A percentile compares a stretch with the other conserved stretches of the same genome.
Conservation (phyloP, 2,329 filamentous ascomycete genomes). For the Hypomyces rosellus region DNA sequence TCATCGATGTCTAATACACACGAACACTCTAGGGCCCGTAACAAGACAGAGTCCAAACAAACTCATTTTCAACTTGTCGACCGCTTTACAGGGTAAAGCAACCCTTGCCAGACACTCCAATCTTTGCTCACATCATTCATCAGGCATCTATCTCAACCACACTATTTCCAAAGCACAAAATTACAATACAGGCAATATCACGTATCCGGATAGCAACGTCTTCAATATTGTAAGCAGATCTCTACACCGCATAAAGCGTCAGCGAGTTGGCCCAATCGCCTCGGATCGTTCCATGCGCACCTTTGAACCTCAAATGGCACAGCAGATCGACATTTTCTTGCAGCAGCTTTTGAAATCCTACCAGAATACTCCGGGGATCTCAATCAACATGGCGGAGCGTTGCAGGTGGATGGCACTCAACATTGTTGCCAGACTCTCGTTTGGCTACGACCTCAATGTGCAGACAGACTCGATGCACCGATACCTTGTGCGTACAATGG, state of each 20-base stretch:
- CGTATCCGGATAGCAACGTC: not conserved
- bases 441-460: not conserved
- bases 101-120: no score
- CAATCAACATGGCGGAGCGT: not conserved
- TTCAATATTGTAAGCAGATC: not conserved
- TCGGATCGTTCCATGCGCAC: constrained; percentile 4
- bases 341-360: not conserved
- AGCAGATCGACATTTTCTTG: not conserved
- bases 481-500: not conserved
- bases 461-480: not conserved
- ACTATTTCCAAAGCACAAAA: not conserved
- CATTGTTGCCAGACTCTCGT: not conserved
- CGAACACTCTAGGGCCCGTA: not conserved
- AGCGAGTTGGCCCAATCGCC: not conserved
- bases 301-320: constrained; percentile 1
- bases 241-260: not conserved
- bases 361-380: no score
- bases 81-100: not conserved
- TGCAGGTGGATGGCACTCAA: not conserved
- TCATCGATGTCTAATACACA: no score
- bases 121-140: not conserved
- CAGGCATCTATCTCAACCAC: not conserved
- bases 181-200: not conserved
- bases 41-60: not conserved
- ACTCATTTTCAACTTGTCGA: not conserved